Percentiles rank a stretch among this genome's conserved stretches.
These are phyloP conservation scores for Hypomyces rosellus DNA, from an alignment of 2,329 filamentous ascomycete species.

Conservation along the genomic window DNA sequence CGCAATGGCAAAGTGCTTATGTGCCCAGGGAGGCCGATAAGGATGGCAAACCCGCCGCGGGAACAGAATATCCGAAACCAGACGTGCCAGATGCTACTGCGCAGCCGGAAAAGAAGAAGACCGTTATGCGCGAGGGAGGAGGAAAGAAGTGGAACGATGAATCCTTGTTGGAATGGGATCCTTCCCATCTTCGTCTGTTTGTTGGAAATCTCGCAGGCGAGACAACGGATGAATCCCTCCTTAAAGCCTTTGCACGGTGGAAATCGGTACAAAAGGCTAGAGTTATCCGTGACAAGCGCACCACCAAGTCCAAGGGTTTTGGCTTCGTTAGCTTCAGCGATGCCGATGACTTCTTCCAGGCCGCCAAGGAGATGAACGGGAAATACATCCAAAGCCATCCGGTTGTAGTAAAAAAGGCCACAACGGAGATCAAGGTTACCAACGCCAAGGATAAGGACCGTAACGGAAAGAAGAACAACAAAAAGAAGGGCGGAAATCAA, in stretches of 20 bases:
- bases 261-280: slow-evolving; percentile 84
- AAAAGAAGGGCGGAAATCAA: slow-evolving; percentile 23
- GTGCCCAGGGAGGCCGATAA: slow-evolving; percentile 50
- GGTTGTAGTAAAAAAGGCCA: slow-evolving; percentile 78
- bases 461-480: slow-evolving; percentile 27
- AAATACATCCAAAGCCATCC: slow-evolving; percentile 99
- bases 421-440: slow-evolving; percentile 80
- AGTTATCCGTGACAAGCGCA: slow-evolving; percentile 91
- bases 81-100: slow-evolving; percentile 39
- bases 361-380: slow-evolving; percentile 95
- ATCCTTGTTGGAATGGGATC: slow-evolving; percentile 90
- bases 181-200: slow-evolving; percentile 87
- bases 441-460: slow-evolving; percentile 56
- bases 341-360: slow-evolving; percentile 92
- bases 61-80: slow-evolving; percentile 24
- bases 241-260: slow-evolving; percentile 90
- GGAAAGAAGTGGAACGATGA: slow-evolving; percentile 91
- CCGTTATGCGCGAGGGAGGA: slow-evolving; percentile 80
- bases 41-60: slow-evolving; percentile 25
- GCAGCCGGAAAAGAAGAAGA: slow-evolving; percentile 65
- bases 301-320: slow-evolving; percentile 92
- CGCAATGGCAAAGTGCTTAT: slow-evolving; percentile 92
- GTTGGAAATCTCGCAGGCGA: slow-evolving; percentile 96
- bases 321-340: slow-evolving; percentile 96
- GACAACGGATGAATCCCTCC: slow-evolving; percentile 89